A percentile compares a stretch with the other conserved stretches of the same genome.
Conservation (phyloP, 345 rosid species). For the Pseudoturritis turrita region DNA sequence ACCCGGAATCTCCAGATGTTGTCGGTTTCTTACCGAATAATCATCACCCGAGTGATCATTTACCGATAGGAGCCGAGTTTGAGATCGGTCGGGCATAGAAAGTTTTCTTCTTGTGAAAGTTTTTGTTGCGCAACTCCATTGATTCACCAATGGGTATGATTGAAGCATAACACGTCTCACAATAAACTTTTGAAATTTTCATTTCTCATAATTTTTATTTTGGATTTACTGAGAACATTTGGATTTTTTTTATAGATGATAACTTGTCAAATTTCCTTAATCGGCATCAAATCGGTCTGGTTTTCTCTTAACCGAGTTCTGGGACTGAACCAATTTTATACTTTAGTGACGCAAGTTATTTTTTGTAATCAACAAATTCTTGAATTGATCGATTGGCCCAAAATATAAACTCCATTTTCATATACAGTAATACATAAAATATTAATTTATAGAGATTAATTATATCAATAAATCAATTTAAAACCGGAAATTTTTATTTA, state of each 20-base stretch:
- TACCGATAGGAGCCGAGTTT: slow-evolving; percentile 88
- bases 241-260: background rate
- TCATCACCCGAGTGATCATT: slow-evolving; percentile 90
- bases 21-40: slow-evolving; percentile 68
- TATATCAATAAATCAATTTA: too few relatives aligned
- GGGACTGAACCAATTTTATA: too few relatives aligned
- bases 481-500: too few relatives aligned
- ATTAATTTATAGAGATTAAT: too few relatives aligned
- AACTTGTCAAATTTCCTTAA: too few relatives aligned
- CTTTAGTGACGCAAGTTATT: background rate
- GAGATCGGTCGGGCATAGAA: slow-evolving; percentile 41
- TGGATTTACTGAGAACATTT: background rate
- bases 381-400: background rate
- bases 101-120: slow-evolving; percentile 12
- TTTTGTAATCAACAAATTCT: background rate
- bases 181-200: background rate
- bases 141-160: background rate
- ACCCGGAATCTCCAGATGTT: slow-evolving; percentile 52
- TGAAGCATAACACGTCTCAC: background rate
- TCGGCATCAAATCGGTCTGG: background rate
- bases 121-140: background rate
- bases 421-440: too few relatives aligned
- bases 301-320: background rate
- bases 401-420: background rate
- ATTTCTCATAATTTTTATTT: background rate